phyloP scores from a whole-genome alignment of 2,329 filamentous ascomycete species.

The Gaeumannomyces sp. region DNA sequence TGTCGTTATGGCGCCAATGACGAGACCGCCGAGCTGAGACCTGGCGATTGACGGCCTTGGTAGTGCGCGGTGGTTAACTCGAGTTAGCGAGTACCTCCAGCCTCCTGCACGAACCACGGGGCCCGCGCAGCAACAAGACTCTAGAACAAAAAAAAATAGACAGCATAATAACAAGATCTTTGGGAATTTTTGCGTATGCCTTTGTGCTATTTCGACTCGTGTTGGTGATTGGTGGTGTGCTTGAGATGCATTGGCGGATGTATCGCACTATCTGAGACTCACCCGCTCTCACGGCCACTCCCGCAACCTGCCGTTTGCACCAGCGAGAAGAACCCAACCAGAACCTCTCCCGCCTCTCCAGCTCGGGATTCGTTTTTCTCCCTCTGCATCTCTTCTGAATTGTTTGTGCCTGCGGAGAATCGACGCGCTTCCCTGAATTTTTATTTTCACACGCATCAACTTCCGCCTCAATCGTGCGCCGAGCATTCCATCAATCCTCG shows the following conservation, averaged over 20 bases:
- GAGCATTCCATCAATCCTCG: not conserved
- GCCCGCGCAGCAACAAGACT: not conserved
- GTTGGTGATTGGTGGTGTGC: not conserved
- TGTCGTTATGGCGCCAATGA: not conserved
- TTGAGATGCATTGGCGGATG: not conserved
- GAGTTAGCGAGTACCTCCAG: conserved; percentile 3
- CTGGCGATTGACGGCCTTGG: too few relatives aligned
- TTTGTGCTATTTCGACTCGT: not conserved
- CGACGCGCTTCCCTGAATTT: not conserved
- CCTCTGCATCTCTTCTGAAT: too few relatives aligned
- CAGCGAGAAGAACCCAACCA: not conserved
- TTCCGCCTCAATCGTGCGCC: not conserved
- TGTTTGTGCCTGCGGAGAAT: too few relatives aligned
- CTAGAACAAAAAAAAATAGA: not conserved
- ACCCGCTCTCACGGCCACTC: not conserved
- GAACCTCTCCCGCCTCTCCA: not conserved
- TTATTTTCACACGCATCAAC: not conserved
- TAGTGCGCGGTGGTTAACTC: not conserved
- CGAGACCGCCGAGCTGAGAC: not conserved
- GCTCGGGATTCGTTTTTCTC: not conserved
- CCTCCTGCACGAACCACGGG: not conserved
- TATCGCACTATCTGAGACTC: not conserved
- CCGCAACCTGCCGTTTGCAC: not conserved
- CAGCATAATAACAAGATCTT: not conserved
- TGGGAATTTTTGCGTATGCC: not conserved